These are phyloP conservation scores for Hysterium pulicare DNA, from an alignment of 2,329 filamentous ascomycete genomes.

Conservation along the genomic window DNA sequence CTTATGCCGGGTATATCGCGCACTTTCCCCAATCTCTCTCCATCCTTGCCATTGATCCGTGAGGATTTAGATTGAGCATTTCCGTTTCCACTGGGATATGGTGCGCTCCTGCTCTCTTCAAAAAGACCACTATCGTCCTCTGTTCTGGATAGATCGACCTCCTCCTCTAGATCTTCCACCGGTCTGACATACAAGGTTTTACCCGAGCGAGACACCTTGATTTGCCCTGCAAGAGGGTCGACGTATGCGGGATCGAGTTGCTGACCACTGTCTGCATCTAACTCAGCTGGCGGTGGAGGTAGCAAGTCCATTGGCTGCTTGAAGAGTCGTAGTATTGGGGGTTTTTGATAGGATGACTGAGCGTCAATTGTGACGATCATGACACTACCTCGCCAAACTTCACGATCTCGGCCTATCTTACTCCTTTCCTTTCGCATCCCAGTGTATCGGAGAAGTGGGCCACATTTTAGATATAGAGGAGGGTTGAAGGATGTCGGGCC, in stretches of 20 bases:
- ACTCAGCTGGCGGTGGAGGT: conserved; percentile 69
- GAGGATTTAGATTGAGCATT: conserved; percentile 38
- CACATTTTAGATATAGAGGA: conserved; percentile 79
- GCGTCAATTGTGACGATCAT: conserved; percentile 93
- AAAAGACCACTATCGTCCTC: conserved; percentile 83
- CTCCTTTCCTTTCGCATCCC: conserved; percentile 66
- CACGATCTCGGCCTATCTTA: conserved; percentile 53
- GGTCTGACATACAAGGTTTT: conserved; percentile 85
- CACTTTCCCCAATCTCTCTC: conserved; percentile 76
- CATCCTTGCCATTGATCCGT: conserved; percentile 59
- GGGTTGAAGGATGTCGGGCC: conserved; percentile 76
- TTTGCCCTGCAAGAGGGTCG: conserved; percentile 83
- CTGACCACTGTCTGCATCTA: conserved; percentile 58
- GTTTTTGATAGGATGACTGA: conserved; percentile 75
- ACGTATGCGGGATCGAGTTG: conserved; percentile 74
- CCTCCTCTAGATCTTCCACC: conserved; percentile 79
- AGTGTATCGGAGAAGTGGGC: conserved; percentile 84
- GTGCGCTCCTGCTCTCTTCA: conserved; percentile 59
- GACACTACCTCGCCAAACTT: conserved; percentile 88
- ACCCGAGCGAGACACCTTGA: conserved; percentile 80
- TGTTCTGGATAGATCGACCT: conserved; percentile 70
- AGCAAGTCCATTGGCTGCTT: conserved; percentile 80
- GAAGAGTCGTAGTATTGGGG: conserved; percentile 78
- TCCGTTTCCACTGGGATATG: conserved; percentile 37
- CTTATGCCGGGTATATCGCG: conserved; percentile 79